Base-by-base conservation (phyloP, 176 grass and related monocot species). In the Triticum dicoccoides region DNA sequence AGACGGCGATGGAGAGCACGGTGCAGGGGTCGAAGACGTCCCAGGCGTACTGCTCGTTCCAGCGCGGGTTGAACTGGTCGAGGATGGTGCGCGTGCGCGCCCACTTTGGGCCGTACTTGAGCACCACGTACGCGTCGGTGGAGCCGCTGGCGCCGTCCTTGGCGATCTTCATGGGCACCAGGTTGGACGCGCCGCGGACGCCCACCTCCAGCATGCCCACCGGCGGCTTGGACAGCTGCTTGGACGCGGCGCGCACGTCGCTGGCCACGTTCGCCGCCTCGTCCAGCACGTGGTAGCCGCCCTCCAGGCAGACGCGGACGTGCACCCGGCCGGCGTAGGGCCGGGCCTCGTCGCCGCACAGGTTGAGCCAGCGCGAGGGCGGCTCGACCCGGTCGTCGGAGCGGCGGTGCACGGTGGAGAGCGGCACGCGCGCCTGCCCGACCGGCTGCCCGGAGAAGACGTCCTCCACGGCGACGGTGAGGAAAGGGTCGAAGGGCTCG, bases 1-100 rank as follows among this genome's bases (percentile, higher is more conserved):
- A 99, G 83, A 96, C 94, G 41, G 91, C 97, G 70, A 99, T 85
- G 74, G 97, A 94, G 87, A 99, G 92, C 37, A 99, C 97, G 30
- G 97, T 99, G 89, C 97, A 99, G 8, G 94, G 97, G 62, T 99
- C 97, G 82, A 96, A 99, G 5, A 99, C 97, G 85, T 99, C 97
- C 97, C 97, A 99, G 6, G 94, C 92, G 66, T 94, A 96, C 94
- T 99, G 97, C 89, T 99, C 94, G 77, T 99, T 99, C 97, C 97
- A 99, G 54, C 92, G 90, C 13, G 97, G 94, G 83, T 99, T 99
- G 92, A 99, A 99, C 83, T 99, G 89, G 73, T 99, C 97, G 8
- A 96, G 80, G 65, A 99, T 94, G 77, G 97, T 96, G 68, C 97
- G 94, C 2, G 94, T 99, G 61, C 97, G 94, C 6, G 97, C 92